Percentiles rank a stretch among this genome's conserved stretches.
Evolutionary conservation across 179 eudicot genomes (phyloP).

Genomic region (Sideroxylon spinosum): DNA sequence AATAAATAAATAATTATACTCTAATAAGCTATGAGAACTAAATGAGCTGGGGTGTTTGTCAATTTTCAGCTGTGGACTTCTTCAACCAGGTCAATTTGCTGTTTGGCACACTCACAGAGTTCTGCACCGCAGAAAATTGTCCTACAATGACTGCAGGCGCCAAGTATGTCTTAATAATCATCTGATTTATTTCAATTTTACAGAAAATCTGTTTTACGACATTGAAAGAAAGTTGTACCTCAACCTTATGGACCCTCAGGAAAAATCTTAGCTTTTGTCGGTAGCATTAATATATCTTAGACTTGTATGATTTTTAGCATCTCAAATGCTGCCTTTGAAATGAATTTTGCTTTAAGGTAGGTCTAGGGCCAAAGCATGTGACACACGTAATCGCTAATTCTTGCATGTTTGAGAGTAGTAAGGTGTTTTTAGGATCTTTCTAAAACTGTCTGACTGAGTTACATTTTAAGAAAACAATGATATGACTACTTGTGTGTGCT

Average conservation of each 20-base stretch:
- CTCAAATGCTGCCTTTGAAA: neutral
- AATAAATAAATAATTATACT: neutral
- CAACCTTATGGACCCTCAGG: neutral
- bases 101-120: conserved; percentile 92
- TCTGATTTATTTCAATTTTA: neutral
- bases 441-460: too few species aligned
- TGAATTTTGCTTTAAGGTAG: neutral
- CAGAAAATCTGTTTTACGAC: neutral
- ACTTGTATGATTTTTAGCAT: neutral
- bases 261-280: neutral
- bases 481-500: too few species aligned
- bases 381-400: neutral
- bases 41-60: conserved; percentile 23
- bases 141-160: conserved; percentile 85
- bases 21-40: neutral
- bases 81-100: conserved; percentile 96
- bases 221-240: neutral
- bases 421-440: too few species aligned
- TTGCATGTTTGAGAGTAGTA: neutral
- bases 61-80: conserved; percentile 91
- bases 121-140: conserved; percentile 85
- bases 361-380: neutral
- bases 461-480: too few species aligned
- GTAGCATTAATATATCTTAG: neutral
- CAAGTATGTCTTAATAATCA: conserved; percentile 35